Evolutionary conservation across 768 basidiomycete genomes (phyloP).

Genomic region (Hirschioporus abietinus): DNA sequence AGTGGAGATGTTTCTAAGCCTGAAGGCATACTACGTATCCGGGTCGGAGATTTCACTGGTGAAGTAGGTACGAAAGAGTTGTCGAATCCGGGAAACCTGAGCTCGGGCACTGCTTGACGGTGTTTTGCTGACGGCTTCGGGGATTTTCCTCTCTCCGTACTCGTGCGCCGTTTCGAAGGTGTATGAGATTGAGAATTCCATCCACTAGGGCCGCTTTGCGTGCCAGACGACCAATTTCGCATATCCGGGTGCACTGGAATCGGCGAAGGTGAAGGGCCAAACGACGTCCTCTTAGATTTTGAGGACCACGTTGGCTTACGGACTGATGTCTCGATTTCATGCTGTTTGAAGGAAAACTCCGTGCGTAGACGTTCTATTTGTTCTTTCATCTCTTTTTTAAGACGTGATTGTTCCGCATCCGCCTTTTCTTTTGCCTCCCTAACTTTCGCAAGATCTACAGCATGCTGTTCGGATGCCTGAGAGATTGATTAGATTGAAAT

Average conservation of each 20-base stretch:
- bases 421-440: slow-evolving; percentile 57
- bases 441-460: slow-evolving; percentile 48
- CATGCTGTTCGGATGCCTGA: slow-evolving; percentile 55
- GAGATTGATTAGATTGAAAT: neutral
- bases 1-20: neutral
- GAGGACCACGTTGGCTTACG: slow-evolving; percentile 44
- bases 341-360: slow-evolving; percentile 66
- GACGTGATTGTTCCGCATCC: slow-evolving; percentile 46
- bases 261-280: slow-evolving; percentile 36
- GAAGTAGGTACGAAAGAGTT: slow-evolving; percentile 45
- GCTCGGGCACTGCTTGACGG: slow-evolving; percentile 11
- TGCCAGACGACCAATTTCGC: slow-evolving; percentile 34
- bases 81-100: slow-evolving; percentile 46
- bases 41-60: slow-evolving; percentile 24
- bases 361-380: slow-evolving; percentile 69
- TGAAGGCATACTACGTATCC: neutral
- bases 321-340: slow-evolving; percentile 54
- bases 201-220: slow-evolving; percentile 33
- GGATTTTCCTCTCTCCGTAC: slow-evolving; percentile 12
- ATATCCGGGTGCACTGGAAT: slow-evolving; percentile 35
- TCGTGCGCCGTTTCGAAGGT: slow-evolving; percentile 16
- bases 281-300: slow-evolving; percentile 35
- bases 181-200: slow-evolving; percentile 18
- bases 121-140: slow-evolving; percentile 15
- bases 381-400: slow-evolving; percentile 58